phyloP scores from a whole-genome alignment of 1,284 basidiomycete species.

The Somion occarium region DNA sequence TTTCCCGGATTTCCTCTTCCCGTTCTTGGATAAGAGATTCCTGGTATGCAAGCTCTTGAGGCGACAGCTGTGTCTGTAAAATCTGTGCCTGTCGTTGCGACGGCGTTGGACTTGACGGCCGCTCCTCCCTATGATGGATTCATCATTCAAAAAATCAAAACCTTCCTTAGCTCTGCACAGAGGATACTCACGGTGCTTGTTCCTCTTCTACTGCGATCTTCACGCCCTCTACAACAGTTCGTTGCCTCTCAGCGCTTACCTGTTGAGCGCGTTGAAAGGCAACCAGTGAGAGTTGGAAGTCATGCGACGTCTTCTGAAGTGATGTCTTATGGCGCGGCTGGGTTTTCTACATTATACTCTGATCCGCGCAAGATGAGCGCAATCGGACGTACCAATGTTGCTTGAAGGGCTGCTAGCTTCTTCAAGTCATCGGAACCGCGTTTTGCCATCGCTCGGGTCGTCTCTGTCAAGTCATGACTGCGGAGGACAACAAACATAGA shows the following conservation, averaged over 20 bases:
- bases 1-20: slow-evolving; percentile 93
- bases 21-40: slow-evolving; percentile 95
- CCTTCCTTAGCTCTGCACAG: neutral
- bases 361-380: neutral
- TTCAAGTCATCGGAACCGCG: slow-evolving; percentile 91
- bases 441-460: slow-evolving; percentile 92
- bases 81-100: slow-evolving; percentile 67
- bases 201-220: slow-evolving; percentile 76
- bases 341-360: neutral
- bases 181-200: slow-evolving; percentile 29
- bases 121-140: slow-evolving; percentile 17
- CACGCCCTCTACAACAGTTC: slow-evolving; percentile 79
- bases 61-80: slow-evolving; percentile 71
- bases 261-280: slow-evolving; percentile 92
- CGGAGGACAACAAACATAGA: neutral
- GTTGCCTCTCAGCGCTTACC: slow-evolving; percentile 82
- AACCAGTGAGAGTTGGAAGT: slow-evolving; percentile 85
- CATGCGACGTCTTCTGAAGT: slow-evolving; percentile 88
- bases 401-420: slow-evolving; percentile 70
- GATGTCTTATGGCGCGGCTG: slow-evolving; percentile 74
- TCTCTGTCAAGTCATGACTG: slow-evolving; percentile 87
- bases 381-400: slow-evolving; percentile 48
- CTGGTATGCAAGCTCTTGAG: slow-evolving; percentile 93
- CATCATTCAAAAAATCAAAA: neutral
- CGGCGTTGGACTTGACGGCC: slow-evolving; percentile 22